Base-by-base conservation (phyloP, 2,329 filamentous ascomycete species). In the Aspergillus persii region DNA sequence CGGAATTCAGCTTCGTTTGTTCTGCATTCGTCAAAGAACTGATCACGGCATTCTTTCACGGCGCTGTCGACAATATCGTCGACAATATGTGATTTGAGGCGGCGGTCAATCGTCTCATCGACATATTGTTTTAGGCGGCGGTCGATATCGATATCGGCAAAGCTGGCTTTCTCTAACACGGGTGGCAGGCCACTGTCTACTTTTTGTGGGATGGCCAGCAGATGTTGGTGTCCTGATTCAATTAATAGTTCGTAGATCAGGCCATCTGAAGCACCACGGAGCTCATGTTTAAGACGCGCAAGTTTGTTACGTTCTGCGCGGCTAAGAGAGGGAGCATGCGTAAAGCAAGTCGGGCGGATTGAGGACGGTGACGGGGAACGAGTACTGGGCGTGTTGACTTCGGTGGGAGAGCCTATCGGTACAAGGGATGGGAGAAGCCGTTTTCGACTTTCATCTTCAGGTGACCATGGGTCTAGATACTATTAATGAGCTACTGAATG, bases 321-420 rank as follows among this genome's bases (percentile, higher is more conserved):
- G 51, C 53, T 26, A 50, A 53, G 56, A 54, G 63, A 59, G 36
- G 47, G 58, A 60, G 52, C 52, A 60, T 31, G 62, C 29, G 47
- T 57, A 56, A 67, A 67, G 58, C 41, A 9, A 12, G 61, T 63
- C 54, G 56, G 62, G 48, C 58, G 61, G 36, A 65, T 66, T 23
- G 56, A 61, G 53, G 60, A 29, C 18, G 61, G 56, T 56, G 60
- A 64, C 39, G n/a, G 30, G 46, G 57, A 54, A 47, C 50, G 55
- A 59, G 56, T 61, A 60, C 60, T 66, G 26, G 60, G 59, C 31
- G 62, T 66, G 57, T 64, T 61, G 8, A 58, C 57, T 66, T 67
- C 63, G 50, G 65, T 64, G 33, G 60, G 60, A 58, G 63, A 61
- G 51, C 48, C 60, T 57, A 54, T 50, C 51, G 36, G 55, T 55